These are phyloP conservation scores for Salix udensis DNA, from an alignment of 345 rosid genomes.

Conservation along the genomic window DNA sequence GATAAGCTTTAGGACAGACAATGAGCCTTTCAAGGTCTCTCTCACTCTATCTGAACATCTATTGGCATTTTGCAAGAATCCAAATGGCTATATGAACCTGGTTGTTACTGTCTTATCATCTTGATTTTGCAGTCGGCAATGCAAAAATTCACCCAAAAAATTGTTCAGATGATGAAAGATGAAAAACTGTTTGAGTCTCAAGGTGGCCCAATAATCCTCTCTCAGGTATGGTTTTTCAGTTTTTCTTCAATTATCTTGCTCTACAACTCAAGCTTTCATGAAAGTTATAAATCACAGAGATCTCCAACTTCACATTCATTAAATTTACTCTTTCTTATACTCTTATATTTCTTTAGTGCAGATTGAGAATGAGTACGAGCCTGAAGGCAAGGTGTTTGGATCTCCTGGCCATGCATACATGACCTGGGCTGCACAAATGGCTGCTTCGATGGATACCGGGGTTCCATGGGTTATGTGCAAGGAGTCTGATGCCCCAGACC, in stretches of 20 bases:
- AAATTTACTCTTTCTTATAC: no score
- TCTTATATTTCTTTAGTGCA: not conserved
- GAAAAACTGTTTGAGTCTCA: slow-evolving; percentile 38
- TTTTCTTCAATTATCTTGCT: not conserved
- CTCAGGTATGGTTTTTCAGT: slow-evolving; percentile 29
- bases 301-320: no score
- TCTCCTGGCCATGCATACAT: slow-evolving; percentile 22
- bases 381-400: slow-evolving; percentile 20
- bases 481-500: slow-evolving; percentile 31
- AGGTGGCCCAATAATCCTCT: slow-evolving; percentile 48
- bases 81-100: not conserved
- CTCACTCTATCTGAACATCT: not conserved
- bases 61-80: not conserved
- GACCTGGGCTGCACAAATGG: slow-evolving; percentile 33
- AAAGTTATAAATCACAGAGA: no score
- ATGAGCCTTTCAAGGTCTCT: slow-evolving; percentile 29
- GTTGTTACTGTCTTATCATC: not conserved
- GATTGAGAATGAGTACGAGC: slow-evolving; percentile 34
- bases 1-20: slow-evolving; percentile 25
- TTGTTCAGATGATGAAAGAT: slow-evolving; percentile 37
- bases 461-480: slow-evolving; percentile 39
- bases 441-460: slow-evolving; percentile 21
- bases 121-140: slow-evolving; percentile 29
- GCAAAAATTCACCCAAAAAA: slow-evolving; percentile 38
- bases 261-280: no score